Evolutionary conservation across 306 rosid species (phyloP).

Genomic region (Elaeagnus macrophylla): DNA sequence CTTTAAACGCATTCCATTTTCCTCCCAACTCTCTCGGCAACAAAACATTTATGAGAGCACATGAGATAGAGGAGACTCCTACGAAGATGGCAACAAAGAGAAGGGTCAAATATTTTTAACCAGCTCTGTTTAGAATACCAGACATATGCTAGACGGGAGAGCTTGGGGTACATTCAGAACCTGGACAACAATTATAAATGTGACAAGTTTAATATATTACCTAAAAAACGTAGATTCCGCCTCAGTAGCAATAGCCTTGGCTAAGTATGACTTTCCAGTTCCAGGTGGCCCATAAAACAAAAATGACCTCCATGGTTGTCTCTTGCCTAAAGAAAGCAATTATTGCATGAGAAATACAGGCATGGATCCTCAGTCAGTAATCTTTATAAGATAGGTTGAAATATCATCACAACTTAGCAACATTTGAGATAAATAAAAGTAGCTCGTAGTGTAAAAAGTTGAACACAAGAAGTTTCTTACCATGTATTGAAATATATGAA

Average conservation of each 20-base stretch:
- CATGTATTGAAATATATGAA: neutral
- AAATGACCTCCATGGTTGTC: conserved; percentile 98
- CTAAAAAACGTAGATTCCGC: conserved; percentile 97
- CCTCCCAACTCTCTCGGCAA: too few relatives aligned
- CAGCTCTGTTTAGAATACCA: too few relatives aligned
- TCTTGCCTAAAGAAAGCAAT: conserved; percentile 52
- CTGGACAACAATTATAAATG: neutral
- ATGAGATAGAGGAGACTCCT: too few relatives aligned
- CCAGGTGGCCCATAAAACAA: conserved; percentile 94
- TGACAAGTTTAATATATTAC: conserved; percentile 21
- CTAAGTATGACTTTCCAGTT: conserved; percentile 96
- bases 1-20: too few relatives aligned
- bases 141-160: too few relatives aligned
- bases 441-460: neutral
- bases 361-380: neutral
- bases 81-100: too few relatives aligned
- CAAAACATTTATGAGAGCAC: too few relatives aligned
- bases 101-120: too few relatives aligned
- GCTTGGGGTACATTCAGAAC: too few relatives aligned
- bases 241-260: conserved; percentile 98
- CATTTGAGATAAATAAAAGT: neutral
- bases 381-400: neutral
- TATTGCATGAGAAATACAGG: neutral
- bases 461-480: neutral
- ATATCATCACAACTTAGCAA: neutral